These are phyloP conservation scores for Isabelozyma pseudorhagii DNA, from an alignment of 805 yeast genomes.

Conservation along the genomic window DNA sequence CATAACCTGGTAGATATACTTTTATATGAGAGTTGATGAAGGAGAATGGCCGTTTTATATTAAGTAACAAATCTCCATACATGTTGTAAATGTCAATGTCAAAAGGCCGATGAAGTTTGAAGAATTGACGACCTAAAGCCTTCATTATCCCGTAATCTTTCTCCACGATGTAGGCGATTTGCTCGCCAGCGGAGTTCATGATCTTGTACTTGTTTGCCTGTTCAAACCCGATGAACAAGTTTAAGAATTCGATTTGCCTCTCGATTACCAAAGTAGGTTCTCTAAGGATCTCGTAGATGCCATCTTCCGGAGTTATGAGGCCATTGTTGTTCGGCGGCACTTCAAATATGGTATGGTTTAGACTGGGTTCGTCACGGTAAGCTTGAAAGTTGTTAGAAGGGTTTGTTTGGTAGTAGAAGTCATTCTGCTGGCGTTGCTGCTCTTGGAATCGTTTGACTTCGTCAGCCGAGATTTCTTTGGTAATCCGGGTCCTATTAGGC, in stretches of 20 bases:
- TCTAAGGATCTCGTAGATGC: slow-evolving; percentile 57
- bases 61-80: slow-evolving; percentile 56
- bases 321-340: slow-evolving; percentile 46
- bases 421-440: slow-evolving; percentile 6
- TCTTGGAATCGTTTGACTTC: slow-evolving; percentile 22
- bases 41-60: slow-evolving; percentile 79
- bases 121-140: slow-evolving; percentile 77
- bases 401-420: slow-evolving; percentile 22
- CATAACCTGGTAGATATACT: slow-evolving; percentile 58
- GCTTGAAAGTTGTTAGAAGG: slow-evolving; percentile 22
- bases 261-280: slow-evolving; percentile 88
- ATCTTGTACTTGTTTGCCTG: slow-evolving; percentile 81
- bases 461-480: slow-evolving; percentile 33
- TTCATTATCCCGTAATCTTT: slow-evolving; percentile 69
- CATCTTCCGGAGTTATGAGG: slow-evolving; percentile 53
- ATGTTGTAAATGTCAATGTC: slow-evolving; percentile 68
- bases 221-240: slow-evolving; percentile 82
- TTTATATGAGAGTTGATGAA: slow-evolving; percentile 87
- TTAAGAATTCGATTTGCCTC: slow-evolving; percentile 85
- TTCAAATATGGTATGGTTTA: slow-evolving; percentile 27
- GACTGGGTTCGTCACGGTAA: slow-evolving; percentile 24
- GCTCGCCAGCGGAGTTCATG: slow-evolving; percentile 69
- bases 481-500: slow-evolving; percentile 20
- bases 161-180: slow-evolving; percentile 79
- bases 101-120: slow-evolving; percentile 84